Evolutionary conservation across 2,329 filamentous ascomycete genomes (phyloP).

Genomic region (Hymenoscyphus repandus): DNA sequence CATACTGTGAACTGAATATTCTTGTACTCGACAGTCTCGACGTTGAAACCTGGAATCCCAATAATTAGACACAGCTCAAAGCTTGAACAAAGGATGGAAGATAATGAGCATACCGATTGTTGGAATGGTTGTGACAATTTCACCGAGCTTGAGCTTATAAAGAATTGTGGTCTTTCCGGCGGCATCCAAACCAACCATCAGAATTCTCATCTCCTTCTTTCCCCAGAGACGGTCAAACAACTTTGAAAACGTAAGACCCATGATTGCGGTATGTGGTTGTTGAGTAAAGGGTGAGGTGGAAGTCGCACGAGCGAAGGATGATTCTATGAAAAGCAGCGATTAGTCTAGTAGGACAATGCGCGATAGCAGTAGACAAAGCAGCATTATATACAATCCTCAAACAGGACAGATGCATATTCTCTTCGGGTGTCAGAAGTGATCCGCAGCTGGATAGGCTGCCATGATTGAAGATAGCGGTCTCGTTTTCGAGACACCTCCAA

Average conservation of each 20-base stretch:
- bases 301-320: not conserved
- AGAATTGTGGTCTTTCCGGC: slow-evolving; percentile 99
- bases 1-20: slow-evolving; percentile 99
- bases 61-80: no score
- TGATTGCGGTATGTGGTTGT: slow-evolving; percentile 34
- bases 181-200: slow-evolving; percentile 97
- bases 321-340: slow-evolving; percentile 3
- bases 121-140: slow-evolving; percentile 96
- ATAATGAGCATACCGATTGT: slow-evolving; percentile 57
- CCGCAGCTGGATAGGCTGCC: slow-evolving; percentile 21
- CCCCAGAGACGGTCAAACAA: slow-evolving; percentile 99
- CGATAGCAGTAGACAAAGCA: not conserved
- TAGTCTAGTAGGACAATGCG: not conserved
- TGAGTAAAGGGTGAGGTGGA: not conserved
- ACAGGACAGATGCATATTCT: slow-evolving; percentile 6
- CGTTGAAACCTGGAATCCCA: slow-evolving; percentile 67
- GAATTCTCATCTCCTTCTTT: slow-evolving; percentile 96
- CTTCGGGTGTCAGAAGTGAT: slow-evolving; percentile 9
- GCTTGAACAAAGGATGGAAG: no score
- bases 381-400: not conserved
- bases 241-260: slow-evolving; percentile 93
- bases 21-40: slow-evolving; percentile 98
- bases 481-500: slow-evolving; percentile 4
- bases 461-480: slow-evolving; percentile 17
- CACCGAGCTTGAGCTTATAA: slow-evolving; percentile 97